Percentiles rank a stretch among this genome's conserved stretches.
phyloP scores from a whole-genome alignment of 1,139 yeast species.

The Meyerozyma smithsonii region DNA sequence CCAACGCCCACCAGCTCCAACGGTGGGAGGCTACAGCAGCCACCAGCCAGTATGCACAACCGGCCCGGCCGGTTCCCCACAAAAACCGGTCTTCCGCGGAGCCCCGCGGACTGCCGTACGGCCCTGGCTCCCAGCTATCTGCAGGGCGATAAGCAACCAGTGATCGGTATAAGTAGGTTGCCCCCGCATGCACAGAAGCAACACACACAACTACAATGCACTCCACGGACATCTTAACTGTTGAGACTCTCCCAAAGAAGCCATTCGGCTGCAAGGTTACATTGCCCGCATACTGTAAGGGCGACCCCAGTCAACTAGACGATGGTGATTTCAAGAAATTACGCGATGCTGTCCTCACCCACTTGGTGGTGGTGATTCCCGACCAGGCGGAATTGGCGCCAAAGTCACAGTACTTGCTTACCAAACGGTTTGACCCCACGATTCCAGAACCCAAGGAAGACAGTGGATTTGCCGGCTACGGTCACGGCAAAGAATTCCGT shows the following conservation, averaged over 20 bases:
- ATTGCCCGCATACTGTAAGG: slow-evolving; percentile 59
- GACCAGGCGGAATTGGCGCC: slow-evolving; percentile 63
- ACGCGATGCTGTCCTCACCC: slow-evolving; percentile 57
- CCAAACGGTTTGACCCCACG: slow-evolving; percentile 73
- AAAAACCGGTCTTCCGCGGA: neutral
- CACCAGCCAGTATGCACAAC: no score
- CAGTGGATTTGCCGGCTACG: slow-evolving; percentile 54
- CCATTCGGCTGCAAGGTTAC: slow-evolving; percentile 66
- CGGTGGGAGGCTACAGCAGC: no score
- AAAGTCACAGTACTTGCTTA: slow-evolving; percentile 66
- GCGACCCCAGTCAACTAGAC: slow-evolving; percentile 67
- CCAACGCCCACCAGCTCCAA: no score
- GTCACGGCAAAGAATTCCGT: slow-evolving; percentile 82
- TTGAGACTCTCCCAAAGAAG: slow-evolving; percentile 46
- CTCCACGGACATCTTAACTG: slow-evolving; percentile 21
- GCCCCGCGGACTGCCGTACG: slow-evolving; percentile 2
- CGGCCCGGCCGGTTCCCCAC: no score
- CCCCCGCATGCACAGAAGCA: neutral
- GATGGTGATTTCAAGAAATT: slow-evolving; percentile 62
- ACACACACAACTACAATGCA: slow-evolving; percentile 14
- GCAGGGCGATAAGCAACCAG: neutral
- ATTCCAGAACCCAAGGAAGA: slow-evolving; percentile 47
- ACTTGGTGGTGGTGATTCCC: slow-evolving; percentile 72
- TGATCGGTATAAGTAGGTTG: neutral
- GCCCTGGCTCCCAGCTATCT: no score